These are phyloP conservation scores for Paecilomyces sp. DNA, from an alignment of 2,329 filamentous ascomycete species.

Conservation along the genomic window DNA sequence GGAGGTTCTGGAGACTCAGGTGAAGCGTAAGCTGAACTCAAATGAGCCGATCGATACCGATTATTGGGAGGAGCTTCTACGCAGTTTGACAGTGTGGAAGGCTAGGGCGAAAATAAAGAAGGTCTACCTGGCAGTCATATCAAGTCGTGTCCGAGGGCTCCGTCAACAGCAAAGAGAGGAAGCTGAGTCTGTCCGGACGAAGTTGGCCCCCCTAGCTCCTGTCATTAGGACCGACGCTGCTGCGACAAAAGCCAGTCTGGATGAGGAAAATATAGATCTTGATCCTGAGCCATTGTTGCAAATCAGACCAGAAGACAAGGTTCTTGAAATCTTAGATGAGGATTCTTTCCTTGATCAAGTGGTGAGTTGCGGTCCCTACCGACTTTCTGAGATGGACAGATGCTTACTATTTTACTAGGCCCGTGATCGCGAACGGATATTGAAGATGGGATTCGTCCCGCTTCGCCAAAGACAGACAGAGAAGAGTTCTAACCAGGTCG, in stretches of 20 bases:
- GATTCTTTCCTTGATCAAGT: conserved; percentile 51
- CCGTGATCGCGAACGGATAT: conserved; percentile 52
- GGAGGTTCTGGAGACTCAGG: conserved; percentile 79
- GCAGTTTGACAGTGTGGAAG: conserved; percentile 82
- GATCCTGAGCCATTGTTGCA: conserved; percentile 63
- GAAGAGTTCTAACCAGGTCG: conserved; percentile 23
- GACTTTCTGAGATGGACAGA: neutral
- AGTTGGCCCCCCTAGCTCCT: conserved; percentile 45
- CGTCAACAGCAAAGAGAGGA: conserved; percentile 61
- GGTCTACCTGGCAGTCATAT: conserved; percentile 69
- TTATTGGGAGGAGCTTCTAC: conserved; percentile 92
- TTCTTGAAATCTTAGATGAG: conserved; percentile 52
- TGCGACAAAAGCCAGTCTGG: neutral
- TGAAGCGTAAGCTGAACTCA: conserved; percentile 75
- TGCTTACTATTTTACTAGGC: conserved; percentile 25
- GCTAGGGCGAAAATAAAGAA: conserved; percentile 76
- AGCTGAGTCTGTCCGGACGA: conserved; percentile 50
- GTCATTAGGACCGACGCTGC: conserved; percentile 15
- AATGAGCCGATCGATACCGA: conserved; percentile 92
- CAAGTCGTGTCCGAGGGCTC: conserved; percentile 60
- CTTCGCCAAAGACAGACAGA: conserved; percentile 39
- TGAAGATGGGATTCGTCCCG: conserved; percentile 64
- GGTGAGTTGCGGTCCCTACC: conserved; percentile 26
- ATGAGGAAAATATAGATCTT: conserved; percentile 36
- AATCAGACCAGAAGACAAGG: conserved; percentile 57